Conservation (phyloP, 257 asterid species). For the Misopates orontium region DNA sequence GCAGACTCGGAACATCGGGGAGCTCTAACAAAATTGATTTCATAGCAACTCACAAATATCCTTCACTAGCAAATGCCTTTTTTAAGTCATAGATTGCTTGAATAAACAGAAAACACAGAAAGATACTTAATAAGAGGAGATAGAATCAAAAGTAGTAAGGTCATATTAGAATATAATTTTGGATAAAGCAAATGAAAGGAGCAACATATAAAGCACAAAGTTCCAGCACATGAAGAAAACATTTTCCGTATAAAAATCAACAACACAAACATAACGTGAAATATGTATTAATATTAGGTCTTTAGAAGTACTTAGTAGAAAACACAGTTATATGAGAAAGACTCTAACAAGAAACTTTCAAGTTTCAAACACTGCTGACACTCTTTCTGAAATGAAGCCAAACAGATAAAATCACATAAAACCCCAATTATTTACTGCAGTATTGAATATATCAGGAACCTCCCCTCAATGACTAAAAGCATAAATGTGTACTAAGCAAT, state of each 20-base stretch:
- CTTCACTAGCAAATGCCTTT: not conserved
- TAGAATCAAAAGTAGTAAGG: not conserved
- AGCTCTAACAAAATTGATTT: not conserved
- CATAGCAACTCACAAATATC: not conserved
- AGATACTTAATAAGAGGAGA: not conserved
- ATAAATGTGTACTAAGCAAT: not conserved
- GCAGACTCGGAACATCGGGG: constrained; percentile 12
- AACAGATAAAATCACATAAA: constrained; percentile 4
- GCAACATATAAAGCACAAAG: too few relatives aligned
- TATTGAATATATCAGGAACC: not conserved
- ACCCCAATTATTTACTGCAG: not conserved
- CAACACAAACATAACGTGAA: too few relatives aligned
- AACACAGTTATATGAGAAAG: not conserved
- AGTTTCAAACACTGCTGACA: not conserved
- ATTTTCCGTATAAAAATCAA: too few relatives aligned
- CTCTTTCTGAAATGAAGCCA: not conserved
- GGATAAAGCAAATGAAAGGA: not conserved
- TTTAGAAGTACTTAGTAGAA: not conserved
- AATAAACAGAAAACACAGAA: not conserved
- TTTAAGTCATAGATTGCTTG: not conserved
- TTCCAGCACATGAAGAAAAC: too few relatives aligned
- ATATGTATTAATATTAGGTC: not conserved
- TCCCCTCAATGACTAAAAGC: not conserved
- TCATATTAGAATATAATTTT: too few relatives aligned
- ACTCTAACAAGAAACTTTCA: not conserved